Conservation (phyloP, 306 rosid species). For the Trichosanthes cucumerina region DNA sequence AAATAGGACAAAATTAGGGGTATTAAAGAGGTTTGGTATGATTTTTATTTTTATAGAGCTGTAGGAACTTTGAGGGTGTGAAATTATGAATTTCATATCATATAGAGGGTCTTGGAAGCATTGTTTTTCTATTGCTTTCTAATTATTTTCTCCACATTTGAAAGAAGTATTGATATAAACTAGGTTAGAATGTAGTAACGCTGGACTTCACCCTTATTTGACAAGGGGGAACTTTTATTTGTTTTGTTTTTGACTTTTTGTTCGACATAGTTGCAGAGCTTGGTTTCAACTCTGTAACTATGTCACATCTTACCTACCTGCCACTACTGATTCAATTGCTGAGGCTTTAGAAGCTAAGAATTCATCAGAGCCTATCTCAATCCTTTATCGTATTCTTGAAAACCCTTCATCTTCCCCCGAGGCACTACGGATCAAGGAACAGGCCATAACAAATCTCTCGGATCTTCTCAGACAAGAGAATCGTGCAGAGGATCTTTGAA, state of each 20-base stretch:
- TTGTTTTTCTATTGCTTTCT: not conserved
- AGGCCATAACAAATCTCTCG: constrained; percentile 61
- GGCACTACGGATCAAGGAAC: constrained; percentile 79
- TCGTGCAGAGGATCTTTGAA: constrained; percentile 83
- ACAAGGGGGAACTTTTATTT: not conserved
- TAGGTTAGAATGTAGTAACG: not conserved
- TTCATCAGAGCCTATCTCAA: constrained; percentile 61
- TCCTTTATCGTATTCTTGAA: constrained; percentile 64
- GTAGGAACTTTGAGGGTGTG: no score
- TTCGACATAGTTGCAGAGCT: not conserved
- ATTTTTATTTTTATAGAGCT: no score
- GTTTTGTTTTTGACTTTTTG: not conserved
- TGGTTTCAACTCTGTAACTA: constrained; percentile 10
- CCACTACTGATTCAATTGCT: constrained; percentile 59
- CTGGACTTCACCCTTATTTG: not conserved
- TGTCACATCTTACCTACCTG: constrained; percentile 81
- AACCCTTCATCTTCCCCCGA: constrained; percentile 77
- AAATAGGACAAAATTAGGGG: no score
- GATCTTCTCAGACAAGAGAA: constrained; percentile 73
- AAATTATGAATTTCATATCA: no score
- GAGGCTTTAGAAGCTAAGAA: constrained; percentile 59
- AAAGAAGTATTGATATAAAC: not conserved
- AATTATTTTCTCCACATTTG: not conserved
- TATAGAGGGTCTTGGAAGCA: not conserved
- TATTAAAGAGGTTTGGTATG: no score